phyloP scores from a whole-genome alignment of 495 filamentous ascomycete genomes.

The Aspergillus funiculosus region DNA sequence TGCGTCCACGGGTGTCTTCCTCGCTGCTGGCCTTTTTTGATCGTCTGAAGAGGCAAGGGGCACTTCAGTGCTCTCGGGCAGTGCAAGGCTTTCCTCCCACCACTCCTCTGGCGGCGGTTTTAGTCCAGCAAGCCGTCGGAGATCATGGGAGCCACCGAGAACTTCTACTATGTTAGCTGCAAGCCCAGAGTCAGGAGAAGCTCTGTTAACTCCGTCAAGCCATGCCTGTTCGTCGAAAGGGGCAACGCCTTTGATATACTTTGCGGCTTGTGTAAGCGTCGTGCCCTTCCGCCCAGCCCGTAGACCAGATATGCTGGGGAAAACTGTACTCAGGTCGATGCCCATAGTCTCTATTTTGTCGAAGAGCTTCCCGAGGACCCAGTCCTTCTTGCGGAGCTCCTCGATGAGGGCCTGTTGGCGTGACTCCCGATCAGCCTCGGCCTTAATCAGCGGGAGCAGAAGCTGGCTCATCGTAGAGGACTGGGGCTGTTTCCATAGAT shows the following conservation, averaged over 20 bases:
- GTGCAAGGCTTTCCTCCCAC: conserved; percentile 36
- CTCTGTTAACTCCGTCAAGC: conserved; percentile 25
- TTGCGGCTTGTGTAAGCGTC: conserved; percentile 32
- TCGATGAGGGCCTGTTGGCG: conserved; percentile 52
- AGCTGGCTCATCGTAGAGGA: conserved; percentile 53
- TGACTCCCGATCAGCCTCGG: conserved; percentile 46
- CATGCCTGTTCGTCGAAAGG: conserved; percentile 43
- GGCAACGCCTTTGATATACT: conserved; percentile 41
- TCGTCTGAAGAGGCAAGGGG: conserved; percentile 6
- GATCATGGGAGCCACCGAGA: conserved; percentile 12
- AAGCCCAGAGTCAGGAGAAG: conserved; percentile 15
- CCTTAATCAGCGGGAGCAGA: conserved; percentile 62
- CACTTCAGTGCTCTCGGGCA: conserved; percentile 1
- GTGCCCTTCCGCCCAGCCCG: conserved; percentile 31
- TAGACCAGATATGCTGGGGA: conserved; percentile 55
- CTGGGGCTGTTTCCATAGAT: conserved; percentile 50
- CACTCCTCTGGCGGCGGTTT: conserved; percentile 27
- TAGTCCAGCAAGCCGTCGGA: conserved; percentile 8
- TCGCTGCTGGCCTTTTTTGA: neutral
- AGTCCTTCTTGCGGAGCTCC: conserved; percentile 69
- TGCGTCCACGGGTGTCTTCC: neutral
- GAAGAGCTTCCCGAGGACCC: conserved; percentile 64
- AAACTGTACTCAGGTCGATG: conserved; percentile 61
- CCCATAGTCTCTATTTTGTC: conserved; percentile 72
- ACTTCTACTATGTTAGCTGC: conserved; percentile 26